A percentile compares a stretch with the other conserved stretches of the same genome.
phyloP scores from a whole-genome alignment of 345 rosid genomes.

The Ailanthus altissimus region DNA sequence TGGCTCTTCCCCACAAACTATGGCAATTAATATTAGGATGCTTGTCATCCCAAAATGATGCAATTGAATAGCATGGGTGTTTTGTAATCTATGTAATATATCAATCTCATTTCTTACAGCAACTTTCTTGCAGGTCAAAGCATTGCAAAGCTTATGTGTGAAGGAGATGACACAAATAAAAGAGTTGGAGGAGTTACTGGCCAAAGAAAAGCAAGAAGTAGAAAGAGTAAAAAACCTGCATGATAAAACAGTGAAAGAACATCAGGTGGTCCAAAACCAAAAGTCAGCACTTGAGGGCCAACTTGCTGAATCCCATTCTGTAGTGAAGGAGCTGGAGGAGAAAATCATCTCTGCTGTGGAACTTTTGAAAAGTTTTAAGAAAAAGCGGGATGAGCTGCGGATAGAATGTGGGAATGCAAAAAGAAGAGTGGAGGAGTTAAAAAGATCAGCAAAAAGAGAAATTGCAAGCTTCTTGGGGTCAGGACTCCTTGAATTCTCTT shows the following conservation, averaged over 20 bases:
- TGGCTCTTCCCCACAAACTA: too few species aligned
- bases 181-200: slow-evolving; percentile 56
- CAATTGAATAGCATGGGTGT: not conserved
- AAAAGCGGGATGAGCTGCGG: slow-evolving; percentile 66
- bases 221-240: slow-evolving; percentile 49
- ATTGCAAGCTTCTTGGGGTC: slow-evolving; percentile 46
- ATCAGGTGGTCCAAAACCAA: slow-evolving; percentile 52
- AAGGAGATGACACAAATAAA: slow-evolving; percentile 68
- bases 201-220: slow-evolving; percentile 49
- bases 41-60: not conserved
- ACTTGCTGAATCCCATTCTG: slow-evolving; percentile 42
- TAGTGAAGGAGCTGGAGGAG: slow-evolving; percentile 65
- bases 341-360: slow-evolving; percentile 80
- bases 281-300: slow-evolving; percentile 51
- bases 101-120: slow-evolving; percentile 6
- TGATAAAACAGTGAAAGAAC: slow-evolving; percentile 45
- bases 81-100: not conserved
- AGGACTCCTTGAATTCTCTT: slow-evolving; percentile 71
- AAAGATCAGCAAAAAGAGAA: slow-evolving; percentile 40
- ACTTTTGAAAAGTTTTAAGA: slow-evolving; percentile 70
- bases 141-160: slow-evolving; percentile 56
- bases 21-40: not conserved
- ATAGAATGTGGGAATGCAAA: slow-evolving; percentile 53
- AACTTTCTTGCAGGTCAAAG: slow-evolving; percentile 54
- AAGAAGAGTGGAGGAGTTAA: slow-evolving; percentile 44